Base-by-base conservation (phyloP, 345 rosid species). In the Boechera stricta region DNA sequence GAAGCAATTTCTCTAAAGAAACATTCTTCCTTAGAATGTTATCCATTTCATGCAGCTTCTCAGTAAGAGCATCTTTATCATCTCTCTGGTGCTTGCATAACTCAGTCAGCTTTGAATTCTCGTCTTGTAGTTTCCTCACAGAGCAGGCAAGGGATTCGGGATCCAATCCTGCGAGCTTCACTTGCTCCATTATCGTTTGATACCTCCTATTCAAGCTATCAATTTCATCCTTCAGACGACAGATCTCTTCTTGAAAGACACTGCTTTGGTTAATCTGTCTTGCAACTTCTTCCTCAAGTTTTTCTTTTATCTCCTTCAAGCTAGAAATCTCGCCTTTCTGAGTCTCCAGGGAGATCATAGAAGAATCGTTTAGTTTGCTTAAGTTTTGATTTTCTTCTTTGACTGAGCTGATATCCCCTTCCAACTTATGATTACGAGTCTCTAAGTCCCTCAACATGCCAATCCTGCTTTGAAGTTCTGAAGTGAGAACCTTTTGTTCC, bases 201-300 rank as follows among this genome's bases (percentile, higher is more conserved):
- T 91, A 85, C 82, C 86, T 83, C 66, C 53, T 74, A 35, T 86
- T 88, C 82, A 88, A 84, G 55, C 76, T 84, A 63, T 81, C 65
- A 11, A 91, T 83, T 72, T 89, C 96, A 80, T 89, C 96, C 83
- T 88, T 85, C 79, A 95, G 80, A 72, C 83, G 84, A 69, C 56
- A n/a, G 59, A 87, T 86, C 84, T 92, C 94, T 80, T 86, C 90
- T 84, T 89, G 94, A 55, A 88, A 87, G 60, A 82, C 82, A 77
- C 82, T 80, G 79, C 87, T 86, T 79, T 82, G 82, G 72, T 75
- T 83, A 42, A 80, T 77, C 41, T 88, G 97, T 45, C 75, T 79
- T 18, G 82, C 76, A 21, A 91, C 88, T 70, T 92, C 91, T 77
- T 80, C 77, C 82, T 88, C 98, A 49, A 95, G 96, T 64, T 84